These are phyloP conservation scores for Hymenoscyphus albidus DNA, from an alignment of 2,329 filamentous ascomycete genomes.

Conservation along the genomic window DNA sequence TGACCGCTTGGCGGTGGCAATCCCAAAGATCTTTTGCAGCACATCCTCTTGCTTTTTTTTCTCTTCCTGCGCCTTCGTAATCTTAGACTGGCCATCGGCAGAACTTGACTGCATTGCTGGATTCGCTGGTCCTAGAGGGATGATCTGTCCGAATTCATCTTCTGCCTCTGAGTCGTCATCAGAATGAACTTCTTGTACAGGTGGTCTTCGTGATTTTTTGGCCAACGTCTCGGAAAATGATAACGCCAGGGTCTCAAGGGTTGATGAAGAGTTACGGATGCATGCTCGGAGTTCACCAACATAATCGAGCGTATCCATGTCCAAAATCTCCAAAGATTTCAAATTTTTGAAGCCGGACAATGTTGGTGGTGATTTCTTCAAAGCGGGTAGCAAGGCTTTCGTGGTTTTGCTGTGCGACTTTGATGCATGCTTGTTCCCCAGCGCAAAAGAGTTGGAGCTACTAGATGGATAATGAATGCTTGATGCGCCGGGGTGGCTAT, in stretches of 20 bases:
- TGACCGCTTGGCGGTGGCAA: slow-evolving; percentile 39
- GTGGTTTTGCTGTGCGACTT: slow-evolving; percentile 14
- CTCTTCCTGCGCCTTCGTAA: slow-evolving; percentile 49
- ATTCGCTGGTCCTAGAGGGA: slow-evolving; percentile 31
- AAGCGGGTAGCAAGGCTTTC: slow-evolving; percentile 8
- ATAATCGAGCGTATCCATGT: slow-evolving; percentile 57
- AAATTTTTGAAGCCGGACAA: slow-evolving; percentile 55
- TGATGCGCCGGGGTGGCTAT: slow-evolving; percentile 1
- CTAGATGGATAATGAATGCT: slow-evolving; percentile 7
- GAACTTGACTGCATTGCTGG: slow-evolving; percentile 30
- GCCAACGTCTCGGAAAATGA: slow-evolving; percentile 56
- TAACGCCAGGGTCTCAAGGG: slow-evolving; percentile 51
- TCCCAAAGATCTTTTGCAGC: slow-evolving; percentile 49
- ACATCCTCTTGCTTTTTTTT: slow-evolving; percentile 52
- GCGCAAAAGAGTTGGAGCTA: slow-evolving; percentile 8
- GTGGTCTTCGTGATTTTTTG: slow-evolving; percentile 43
- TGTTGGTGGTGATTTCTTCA: slow-evolving; percentile 41
- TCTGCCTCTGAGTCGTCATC: slow-evolving; percentile 52
- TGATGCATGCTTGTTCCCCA: slow-evolving; percentile 8
- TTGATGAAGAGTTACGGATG: slow-evolving; percentile 51
- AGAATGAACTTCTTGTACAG: slow-evolving; percentile 36
- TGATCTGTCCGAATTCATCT: slow-evolving; percentile 49
- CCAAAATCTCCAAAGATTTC: slow-evolving; percentile 51
- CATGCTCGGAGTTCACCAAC: slow-evolving; percentile 53
- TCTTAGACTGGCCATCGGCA: slow-evolving; percentile 42